Base-by-base conservation (phyloP, 257 asterid species). In the Solanum appendiculatum region DNA sequence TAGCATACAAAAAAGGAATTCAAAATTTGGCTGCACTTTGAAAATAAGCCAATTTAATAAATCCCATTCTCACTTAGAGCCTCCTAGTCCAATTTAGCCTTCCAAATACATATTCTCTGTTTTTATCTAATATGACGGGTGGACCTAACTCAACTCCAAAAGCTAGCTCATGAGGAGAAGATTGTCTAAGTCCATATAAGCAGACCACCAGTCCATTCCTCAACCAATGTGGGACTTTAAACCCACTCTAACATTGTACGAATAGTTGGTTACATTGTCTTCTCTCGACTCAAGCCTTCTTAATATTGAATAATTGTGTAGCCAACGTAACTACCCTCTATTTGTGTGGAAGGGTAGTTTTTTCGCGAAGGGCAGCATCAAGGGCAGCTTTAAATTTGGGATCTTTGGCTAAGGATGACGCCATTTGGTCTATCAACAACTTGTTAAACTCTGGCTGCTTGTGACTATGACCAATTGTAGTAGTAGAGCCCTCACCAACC, bases 361-460 rank as follows among this genome's bases (percentile, higher is more conserved):
- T 82, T 75, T 58, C 73, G 2, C 29, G 63, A 72, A 87, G 63
- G 42, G 87, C 87, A 29, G 87, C 86, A 25, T 82, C 85, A 23
- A 84, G 58, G 46, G 44, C 86, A 15, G 69, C 84, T 29, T 84
- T 84, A 83, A 87, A 87, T n/a, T 54, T 60, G 72, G 85, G 87
- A 75, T 87, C 87, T 54, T 44, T 87, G n/a, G 86, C 74, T 36
- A 84, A 84, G 18, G 85, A 84, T 14, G 85, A 72, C 13, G 87
- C 44, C 86, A 87, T 87, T 40, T 87, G 54, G 2, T 84, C 89
- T 42, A 87, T 75, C 77, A 87, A 78, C 23, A 37, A 75, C 69
- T 87, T 70, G 12, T 87, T 85, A 14, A 74, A 84, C 36, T 77
- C 85, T 77, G 72, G 89, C 48, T 68, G 40, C 9, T 56, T 82